Evolutionary conservation across 169 alveolate species (phyloP), one percentile per base, ranked within the genome.

Genomic region (Eimeria maxima): DNA sequence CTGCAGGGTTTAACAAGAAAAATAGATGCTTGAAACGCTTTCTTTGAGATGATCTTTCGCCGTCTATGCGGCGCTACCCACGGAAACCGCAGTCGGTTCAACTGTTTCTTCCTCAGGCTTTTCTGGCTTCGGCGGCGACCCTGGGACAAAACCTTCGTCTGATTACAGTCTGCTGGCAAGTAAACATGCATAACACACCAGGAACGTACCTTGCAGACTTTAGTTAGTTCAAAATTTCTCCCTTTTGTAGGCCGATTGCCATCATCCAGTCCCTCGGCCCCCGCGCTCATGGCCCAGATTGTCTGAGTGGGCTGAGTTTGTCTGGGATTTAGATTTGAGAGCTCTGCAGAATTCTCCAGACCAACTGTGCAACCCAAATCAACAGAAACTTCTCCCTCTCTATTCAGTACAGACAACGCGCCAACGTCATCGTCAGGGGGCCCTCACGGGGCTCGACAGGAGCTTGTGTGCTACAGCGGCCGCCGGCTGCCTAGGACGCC

Each of bases 381-480:
- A 4, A 76, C 65, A 22, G 53, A 27, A 29, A 4, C n/a, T 10
- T 8, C 0, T 4, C 55, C 4, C 29, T n/a, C 18, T 20, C 24
- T 29, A 4, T n/a, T 16, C 33, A 13, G 11, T 42, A 5, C 18
- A 22, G 87, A 24, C 6, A 76, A 76, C 60, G 27, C 33, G 38
- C 1, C 87, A 2, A 3, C 65, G 6, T 60, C 81, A 71, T 13
- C n/a, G 10, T 44, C 81, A 5, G 8, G 8, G 20, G 44, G 81
- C 29, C 86, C 86, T 42, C 38, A 13, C 57, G 57, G 44, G 86
- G 86, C 86, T 22, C 63, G 78, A 22, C 29, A 3, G 5, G 63
- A 13, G 27, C 84, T 27, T 73, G 53, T 74, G 60, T 74, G 86
- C 60, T 44, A 42, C 86, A 18, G 86, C 60, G 63, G 53, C 86